A percentile compares a stretch with the other conserved stretches of the same genome.
Evolutionary conservation across 2,329 filamentous ascomycete genomes (phyloP).

Genomic region (Verticillium isaacii): DNA sequence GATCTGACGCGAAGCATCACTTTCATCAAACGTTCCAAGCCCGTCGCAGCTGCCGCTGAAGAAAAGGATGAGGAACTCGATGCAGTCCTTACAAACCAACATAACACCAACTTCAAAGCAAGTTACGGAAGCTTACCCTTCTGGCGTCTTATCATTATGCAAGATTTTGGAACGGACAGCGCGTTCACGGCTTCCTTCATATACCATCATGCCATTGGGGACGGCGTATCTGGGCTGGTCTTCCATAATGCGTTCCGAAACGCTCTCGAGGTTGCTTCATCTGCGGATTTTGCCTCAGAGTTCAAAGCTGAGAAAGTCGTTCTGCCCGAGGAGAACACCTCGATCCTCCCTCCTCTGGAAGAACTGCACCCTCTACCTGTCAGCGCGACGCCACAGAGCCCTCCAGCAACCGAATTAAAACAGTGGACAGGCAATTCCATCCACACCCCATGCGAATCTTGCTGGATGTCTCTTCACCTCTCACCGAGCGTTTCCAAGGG

Average conservation of each 20-base stretch:
- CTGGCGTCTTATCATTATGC: constrained; percentile 37
- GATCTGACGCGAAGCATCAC: constrained; percentile 30
- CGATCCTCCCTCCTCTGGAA: constrained; percentile 35
- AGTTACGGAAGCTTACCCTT: constrained; percentile 30
- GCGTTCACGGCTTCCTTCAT: constrained; percentile 38
- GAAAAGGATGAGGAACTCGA: constrained; percentile 33
- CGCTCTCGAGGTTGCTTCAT: constrained; percentile 21
- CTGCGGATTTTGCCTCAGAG: neutral
- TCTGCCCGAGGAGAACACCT: constrained; percentile 13
- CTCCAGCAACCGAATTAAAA: constrained; percentile 25
- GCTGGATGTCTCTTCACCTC: constrained; percentile 10
- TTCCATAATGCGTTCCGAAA: constrained; percentile 37
- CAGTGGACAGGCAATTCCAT: constrained; percentile 33
- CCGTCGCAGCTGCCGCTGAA: constrained; percentile 10
- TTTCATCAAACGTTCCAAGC: constrained; percentile 22
- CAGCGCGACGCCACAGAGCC: constrained; percentile 21
- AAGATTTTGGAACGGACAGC: constrained; percentile 14
- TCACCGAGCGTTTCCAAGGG: constrained; percentile 1
- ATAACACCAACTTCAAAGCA: constrained; percentile 25
- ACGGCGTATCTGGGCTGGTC: constrained; percentile 36
- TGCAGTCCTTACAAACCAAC: constrained; percentile 31
- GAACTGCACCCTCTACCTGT: constrained; percentile 30
- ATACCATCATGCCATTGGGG: constrained; percentile 42
- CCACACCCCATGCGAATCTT: constrained; percentile 15
- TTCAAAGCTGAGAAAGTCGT: neutral